A percentile compares a stretch with the other conserved stretches of the same genome.
These are phyloP conservation scores for Pyrenophora tritici-repentis DNA, from an alignment of 2,329 filamentous ascomycete genomes.

Conservation along the genomic window DNA sequence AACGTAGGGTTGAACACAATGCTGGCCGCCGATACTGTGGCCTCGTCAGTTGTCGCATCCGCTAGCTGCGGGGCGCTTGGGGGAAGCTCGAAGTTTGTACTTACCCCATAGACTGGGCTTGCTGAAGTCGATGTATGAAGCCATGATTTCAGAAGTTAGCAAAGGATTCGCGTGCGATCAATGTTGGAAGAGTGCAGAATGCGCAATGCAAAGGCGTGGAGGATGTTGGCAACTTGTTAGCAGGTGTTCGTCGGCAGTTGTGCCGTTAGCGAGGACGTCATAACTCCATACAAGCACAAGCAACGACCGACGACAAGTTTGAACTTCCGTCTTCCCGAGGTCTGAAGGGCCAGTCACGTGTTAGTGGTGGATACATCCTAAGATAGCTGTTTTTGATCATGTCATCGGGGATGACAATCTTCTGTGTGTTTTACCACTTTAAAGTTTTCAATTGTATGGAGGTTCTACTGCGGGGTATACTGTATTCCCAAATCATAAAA, in stretches of 20 bases:
- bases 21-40: constrained; percentile 73
- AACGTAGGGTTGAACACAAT: constrained; percentile 98
- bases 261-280: constrained; percentile 37
- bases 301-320: not conserved
- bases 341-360: not conserved
- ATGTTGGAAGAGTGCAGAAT: constrained; percentile 1
- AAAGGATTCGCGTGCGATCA: not conserved
- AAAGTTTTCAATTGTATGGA: not conserved
- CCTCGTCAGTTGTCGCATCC: constrained; percentile 6
- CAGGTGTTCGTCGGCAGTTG: constrained; percentile 25
- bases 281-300: constrained; percentile 19
- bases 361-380: not conserved
- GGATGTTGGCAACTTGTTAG: constrained; percentile 30
- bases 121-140: constrained; percentile 49
- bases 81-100: constrained; percentile 21
- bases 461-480: constrained; percentile 8
- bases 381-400: not conserved
- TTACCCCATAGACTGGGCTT: constrained; percentile 56
- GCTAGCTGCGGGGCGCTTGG: not conserved
- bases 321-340: not conserved
- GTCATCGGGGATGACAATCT: not conserved
- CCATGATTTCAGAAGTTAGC: constrained; percentile 20
- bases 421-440: not conserved
- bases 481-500: not conserved
- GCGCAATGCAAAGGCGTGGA: constrained; percentile 14